Base-by-base conservation (phyloP, 306 rosid species). In the Ochetophila trinervis region DNA sequence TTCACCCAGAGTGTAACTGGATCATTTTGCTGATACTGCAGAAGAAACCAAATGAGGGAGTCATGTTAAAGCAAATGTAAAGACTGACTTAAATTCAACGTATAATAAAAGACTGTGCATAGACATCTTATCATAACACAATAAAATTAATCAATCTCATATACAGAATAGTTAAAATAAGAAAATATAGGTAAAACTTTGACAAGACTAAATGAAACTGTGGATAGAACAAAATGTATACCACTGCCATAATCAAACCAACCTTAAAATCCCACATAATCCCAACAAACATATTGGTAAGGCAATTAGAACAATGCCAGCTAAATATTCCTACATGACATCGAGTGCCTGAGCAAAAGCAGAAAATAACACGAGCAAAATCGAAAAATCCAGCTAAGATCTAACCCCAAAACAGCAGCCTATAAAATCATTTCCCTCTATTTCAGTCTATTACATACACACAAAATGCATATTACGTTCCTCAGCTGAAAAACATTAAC, bases 1-100 rank as follows among this genome's bases (percentile, higher is more conserved):
- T 93, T 93, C 62, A 90, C 99, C 99, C 99, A 93, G 32, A 93
- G 99, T 52, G 69, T 85, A 75, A 93, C 96, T 6, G 67, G 30
- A 3, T 93, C 96, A 2, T 75, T 88, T 66, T 35, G 40, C 79
- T 81, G 83, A 75, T 87, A 93, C 99, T 93, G 89, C 87, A 82
- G 62, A 58, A 75, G 52, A 64, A 4, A 40, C 12, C 45, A 10
- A 9, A 10, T 2, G 12, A 40, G 45, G 45, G 45, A 9, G 10
- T 40, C 12, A 40, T 40, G 45, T 8, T 40, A 40, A 12, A 40
- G 45, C 14, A 40, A 40, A 40, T 12, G 12, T 40, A 40, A 40
- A 40, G 12, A 40, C 1, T 27, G 32, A 27, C 32, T 17, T 4
- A 11, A 12, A 60, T 13, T 17, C 51, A 60, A 40, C 51, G 42